Base-by-base conservation (phyloP, 352 stramenopile species). In the Halophytophthora batemanensis region DNA sequence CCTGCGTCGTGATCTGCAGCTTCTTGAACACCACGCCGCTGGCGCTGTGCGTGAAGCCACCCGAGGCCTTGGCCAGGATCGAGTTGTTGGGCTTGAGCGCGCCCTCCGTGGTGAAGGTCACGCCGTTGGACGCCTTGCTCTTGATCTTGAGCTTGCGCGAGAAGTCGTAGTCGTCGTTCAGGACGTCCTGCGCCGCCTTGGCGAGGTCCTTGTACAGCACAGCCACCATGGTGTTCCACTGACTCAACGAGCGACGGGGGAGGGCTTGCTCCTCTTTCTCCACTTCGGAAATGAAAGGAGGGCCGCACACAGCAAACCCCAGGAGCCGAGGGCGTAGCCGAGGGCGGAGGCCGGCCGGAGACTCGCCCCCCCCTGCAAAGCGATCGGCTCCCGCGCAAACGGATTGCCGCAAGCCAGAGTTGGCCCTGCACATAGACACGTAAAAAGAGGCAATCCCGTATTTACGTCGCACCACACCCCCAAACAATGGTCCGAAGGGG, bases 101-200 rank as follows among this genome's bases (percentile, higher is more conserved):
- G 50, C 85, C 85, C 64, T 95, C 85, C 17, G 85, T 95, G 41
- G 85, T 93, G 67, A 95, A 95, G 45, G 62, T 69, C 31, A 95
- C 84, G 50, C 84, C 82, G 64, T 93, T 92, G 22, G 83, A 70
- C 29, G 82, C 79, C 67, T 90, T 95, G 63, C 71, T 95, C 73
- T 93, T 95, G 77, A 95, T 76, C 74, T 95, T 95, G 55, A 95
- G 76, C 85, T 95, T 95, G 66, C 85, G 85, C 45, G 75, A 89
- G 72, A 82, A 95, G 75, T 95, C 85, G 55, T 95, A 95, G 77
- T 95, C 85, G 45, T 95, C 85, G 41, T 76, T 76, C 37, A 93
- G 80, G 14, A 85, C 74, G 61, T 87, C 83, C 71, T 91, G 77
- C 21, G 79, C 81, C 45, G 76, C 92, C 71, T 92, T 94, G 66